Evolutionary conservation across 805 yeast genomes (phyloP).

Genomic region (Yarrowia sp.): DNA sequence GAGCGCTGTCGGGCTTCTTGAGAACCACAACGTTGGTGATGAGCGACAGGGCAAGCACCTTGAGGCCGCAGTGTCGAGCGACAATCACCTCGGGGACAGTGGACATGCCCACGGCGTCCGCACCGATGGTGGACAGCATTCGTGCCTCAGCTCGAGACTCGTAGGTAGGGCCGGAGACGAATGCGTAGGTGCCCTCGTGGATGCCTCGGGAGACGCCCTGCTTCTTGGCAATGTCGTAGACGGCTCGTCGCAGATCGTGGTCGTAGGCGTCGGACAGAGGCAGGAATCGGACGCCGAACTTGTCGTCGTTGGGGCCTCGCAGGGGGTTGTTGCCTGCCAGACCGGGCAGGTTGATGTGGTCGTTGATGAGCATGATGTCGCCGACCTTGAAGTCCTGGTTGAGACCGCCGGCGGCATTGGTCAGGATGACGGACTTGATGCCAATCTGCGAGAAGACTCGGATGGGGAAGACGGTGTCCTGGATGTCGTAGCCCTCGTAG

Average conservation of each 20-base stretch:
- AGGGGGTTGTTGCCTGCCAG: constrained; percentile 84
- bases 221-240: constrained; percentile 54
- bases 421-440: constrained; percentile 56
- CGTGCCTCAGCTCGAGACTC: constrained; percentile 93
- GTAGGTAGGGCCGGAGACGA: constrained; percentile 90
- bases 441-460: constrained; percentile 69
- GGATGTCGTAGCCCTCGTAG: constrained; percentile 87
- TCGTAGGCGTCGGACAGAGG: constrained; percentile 91
- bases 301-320: constrained; percentile 78
- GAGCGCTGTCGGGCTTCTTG: constrained; percentile 44
- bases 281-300: constrained; percentile 80
- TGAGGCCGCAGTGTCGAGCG: constrained; percentile 84
- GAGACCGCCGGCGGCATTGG: constrained; percentile 97
- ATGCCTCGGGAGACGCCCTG: constrained; percentile 54
- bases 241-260: constrained; percentile 59
- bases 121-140: constrained; percentile 67
- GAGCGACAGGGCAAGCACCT: constrained; percentile 78
- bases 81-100: constrained; percentile 95
- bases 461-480: constrained; percentile 80
- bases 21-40: constrained; percentile 81
- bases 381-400: constrained; percentile 69
- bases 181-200: constrained; percentile 84
- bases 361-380: constrained; percentile 85
- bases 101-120: constrained; percentile 96
- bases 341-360: constrained; percentile 90